A percentile compares a stretch with the other conserved stretches of the same genome.
phyloP scores from a whole-genome alignment of 2,329 filamentous ascomycete genomes.

The Curvularia sp. region DNA sequence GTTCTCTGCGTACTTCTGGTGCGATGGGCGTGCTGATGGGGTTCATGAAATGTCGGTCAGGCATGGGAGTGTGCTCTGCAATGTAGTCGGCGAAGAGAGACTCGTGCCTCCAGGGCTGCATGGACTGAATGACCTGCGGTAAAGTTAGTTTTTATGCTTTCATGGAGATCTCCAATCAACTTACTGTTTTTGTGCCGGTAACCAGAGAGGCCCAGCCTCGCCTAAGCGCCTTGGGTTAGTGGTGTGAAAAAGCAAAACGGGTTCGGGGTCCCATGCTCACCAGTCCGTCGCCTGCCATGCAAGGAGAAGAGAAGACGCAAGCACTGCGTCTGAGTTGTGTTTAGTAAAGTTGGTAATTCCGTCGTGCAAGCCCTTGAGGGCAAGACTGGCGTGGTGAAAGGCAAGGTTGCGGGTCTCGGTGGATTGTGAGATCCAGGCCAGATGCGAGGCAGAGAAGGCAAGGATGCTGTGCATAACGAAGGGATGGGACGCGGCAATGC shows the following conservation, averaged over 20 bases:
- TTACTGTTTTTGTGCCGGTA: constrained; percentile 86
- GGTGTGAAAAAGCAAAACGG: not conserved
- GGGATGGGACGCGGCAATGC: constrained; percentile 78
- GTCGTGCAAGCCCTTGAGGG: constrained; percentile 85
- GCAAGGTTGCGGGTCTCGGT: constrained; percentile 85
- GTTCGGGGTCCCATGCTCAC: constrained; percentile 61
- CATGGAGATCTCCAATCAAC: constrained; percentile 42
- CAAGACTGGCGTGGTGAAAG: constrained; percentile 85
- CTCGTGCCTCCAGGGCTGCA: constrained; percentile 90
- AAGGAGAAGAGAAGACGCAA: constrained; percentile 88
- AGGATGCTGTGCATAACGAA: constrained; percentile 96
- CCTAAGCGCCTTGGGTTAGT: constrained; percentile 58
- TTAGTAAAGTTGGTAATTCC: constrained; percentile 85
- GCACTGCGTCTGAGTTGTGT: constrained; percentile 86
- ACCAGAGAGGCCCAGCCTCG: constrained; percentile 91
- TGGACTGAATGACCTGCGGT: constrained; percentile 79
- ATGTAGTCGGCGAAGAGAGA: constrained; percentile 86
- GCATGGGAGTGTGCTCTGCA: constrained; percentile 67
- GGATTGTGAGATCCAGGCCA: constrained; percentile 88
- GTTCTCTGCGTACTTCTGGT: constrained; percentile 63
- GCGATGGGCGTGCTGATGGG: constrained; percentile 71
- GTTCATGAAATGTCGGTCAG: constrained; percentile 58
- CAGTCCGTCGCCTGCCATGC: constrained; percentile 98
- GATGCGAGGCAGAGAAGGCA: constrained; percentile 91
- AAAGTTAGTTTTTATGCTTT: constrained; percentile 19